Evolutionary conservation across 352 stramenopile genomes (phyloP), one percentile per base, ranked within the genome.

Genomic region (Phytophthora hybrid): DNA sequence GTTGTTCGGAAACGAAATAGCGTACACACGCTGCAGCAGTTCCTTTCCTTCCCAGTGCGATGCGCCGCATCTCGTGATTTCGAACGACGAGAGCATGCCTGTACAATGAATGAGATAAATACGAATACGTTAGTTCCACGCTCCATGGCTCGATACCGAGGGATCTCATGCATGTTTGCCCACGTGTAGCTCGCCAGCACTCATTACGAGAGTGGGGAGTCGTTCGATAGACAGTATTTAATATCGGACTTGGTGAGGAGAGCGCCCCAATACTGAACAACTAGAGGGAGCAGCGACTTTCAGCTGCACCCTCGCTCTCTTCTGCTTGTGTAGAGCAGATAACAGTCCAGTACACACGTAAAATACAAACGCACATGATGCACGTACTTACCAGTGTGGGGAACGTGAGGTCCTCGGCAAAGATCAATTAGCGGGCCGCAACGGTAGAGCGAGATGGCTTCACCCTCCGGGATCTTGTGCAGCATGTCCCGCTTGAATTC

Each of bases 351-450:
- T n/a, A 64, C 8, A 53, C 31, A 63, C 53, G 29, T 8, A 58
- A 29, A 19, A 63, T 29, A 52, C 46, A 70, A 49, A 71, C 32
- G 57, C 13, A 49, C 1, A 75, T 9, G 39, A 73, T 41, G 11
- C 32, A 84, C 83, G 82, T 84, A 83, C n/a, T n/a, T n/a, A n/a
- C 94, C 94, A 10, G 97, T 99, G 57, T 95, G 93, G 32, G 97
- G 93, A 2, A 99, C 91, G 76, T 99, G 97, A 14, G 97, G 97
- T 6, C 97, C 97, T 51, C 97, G 96, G 63, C 97, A 99, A 23
- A 99, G 82, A 81, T 99, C 97, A 76, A 99, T 98, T 23, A 99
- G 90, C 26, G 98, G 90, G 2, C 98, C 98, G 69, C 97, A 99
- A 47, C 93, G 89, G 82, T 99, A 99, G 4, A 99, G 89, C 26